A percentile compares a stretch with the other conserved stretches of the same genome.
Conservation (phyloP, 140 eudicot species). For the Anethum foeniculum region DNA sequence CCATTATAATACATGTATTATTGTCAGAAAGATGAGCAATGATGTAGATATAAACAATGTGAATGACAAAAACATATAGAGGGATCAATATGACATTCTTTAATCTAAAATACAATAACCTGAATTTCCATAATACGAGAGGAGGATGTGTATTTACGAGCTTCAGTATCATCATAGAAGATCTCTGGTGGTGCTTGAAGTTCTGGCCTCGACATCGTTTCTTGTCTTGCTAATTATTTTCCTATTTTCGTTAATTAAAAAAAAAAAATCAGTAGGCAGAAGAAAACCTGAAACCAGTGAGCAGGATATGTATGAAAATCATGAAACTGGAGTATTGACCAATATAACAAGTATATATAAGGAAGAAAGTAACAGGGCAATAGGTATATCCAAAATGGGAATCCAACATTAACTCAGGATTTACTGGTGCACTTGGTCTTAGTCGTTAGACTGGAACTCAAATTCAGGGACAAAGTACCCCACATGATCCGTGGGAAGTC, state of each 20-base stretch:
- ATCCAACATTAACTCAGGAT: too few relatives aligned
- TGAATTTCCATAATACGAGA: conserved; percentile 95
- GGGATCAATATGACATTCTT: not conserved
- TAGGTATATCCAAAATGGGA: too few relatives aligned
- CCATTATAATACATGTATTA: not conserved
- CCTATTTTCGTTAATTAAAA: not conserved
- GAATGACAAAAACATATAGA: not conserved
- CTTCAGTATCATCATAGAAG: conserved; percentile 86
- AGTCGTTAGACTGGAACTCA: too few relatives aligned
- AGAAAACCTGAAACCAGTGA: not conserved
- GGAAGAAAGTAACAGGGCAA: too few relatives aligned
- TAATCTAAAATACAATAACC: conserved; percentile 26
- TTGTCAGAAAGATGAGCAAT: not conserved
- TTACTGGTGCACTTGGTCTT: too few relatives aligned
- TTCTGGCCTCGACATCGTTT: conserved; percentile 70
- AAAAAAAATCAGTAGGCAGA: not conserved
- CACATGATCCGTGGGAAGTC: too few relatives aligned
- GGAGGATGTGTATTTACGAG: conserved; percentile 93
- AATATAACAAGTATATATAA: too few relatives aligned
- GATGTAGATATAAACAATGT: not conserved
- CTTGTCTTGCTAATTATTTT: not conserved
- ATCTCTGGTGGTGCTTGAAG: conserved; percentile 96
- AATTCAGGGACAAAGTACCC: too few relatives aligned
- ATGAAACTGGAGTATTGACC: too few relatives aligned
- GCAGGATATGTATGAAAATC: not conserved